These are phyloP conservation scores for Zopfia rhizophila DNA, from an alignment of 2,329 filamentous ascomycete genomes.

Conservation along the genomic window DNA sequence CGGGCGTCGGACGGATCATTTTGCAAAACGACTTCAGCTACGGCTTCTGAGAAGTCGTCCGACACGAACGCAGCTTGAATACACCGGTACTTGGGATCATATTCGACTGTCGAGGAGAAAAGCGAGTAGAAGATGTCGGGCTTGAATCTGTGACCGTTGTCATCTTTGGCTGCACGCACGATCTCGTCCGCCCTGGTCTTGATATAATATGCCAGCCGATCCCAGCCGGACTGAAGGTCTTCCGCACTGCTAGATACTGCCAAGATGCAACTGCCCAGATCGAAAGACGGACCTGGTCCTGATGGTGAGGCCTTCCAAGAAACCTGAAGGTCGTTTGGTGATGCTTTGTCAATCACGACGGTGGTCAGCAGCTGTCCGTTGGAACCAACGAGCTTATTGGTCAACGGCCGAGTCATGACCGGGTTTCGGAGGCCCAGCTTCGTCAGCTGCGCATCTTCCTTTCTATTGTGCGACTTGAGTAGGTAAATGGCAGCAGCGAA, in stretches of 20 bases:
- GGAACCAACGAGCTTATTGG: conserved; percentile 18
- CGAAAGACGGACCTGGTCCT: conserved; percentile 4
- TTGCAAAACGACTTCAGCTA: conserved; percentile 6
- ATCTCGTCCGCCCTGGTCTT: conserved; percentile 5
- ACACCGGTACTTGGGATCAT: conserved; percentile 23
- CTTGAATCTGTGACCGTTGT: conserved; percentile 3
- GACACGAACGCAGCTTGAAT: conserved; percentile 24
- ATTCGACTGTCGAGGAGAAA: conserved; percentile 31
- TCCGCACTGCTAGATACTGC: conserved; percentile 13
- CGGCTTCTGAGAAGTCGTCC: conserved; percentile 22
- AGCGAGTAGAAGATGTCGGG: conserved; percentile 33
- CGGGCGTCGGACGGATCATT: conserved; percentile 10
- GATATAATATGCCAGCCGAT: conserved; percentile 6
- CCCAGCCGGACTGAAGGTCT: conserved; percentile 10
- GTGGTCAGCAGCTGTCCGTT: conserved; percentile 19
- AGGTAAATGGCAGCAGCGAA: conserved; percentile 21
- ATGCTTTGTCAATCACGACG: conserved; percentile 18
- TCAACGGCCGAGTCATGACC: conserved; percentile 17
- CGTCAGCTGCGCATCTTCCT: conserved; percentile 7
- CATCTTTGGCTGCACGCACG: conserved; percentile 4
- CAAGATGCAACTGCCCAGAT: conserved; percentile 18
- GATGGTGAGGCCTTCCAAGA: conserved; percentile 16
- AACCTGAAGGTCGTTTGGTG: conserved; percentile 10
- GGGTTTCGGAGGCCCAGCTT: conserved; percentile 19
- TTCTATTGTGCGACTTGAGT: conserved; percentile 24